Percentiles rank a stretch among this genome's conserved stretches.
Evolutionary conservation across 2,329 filamentous ascomycete genomes (phyloP).

Genomic region (Xylariales sp.): DNA sequence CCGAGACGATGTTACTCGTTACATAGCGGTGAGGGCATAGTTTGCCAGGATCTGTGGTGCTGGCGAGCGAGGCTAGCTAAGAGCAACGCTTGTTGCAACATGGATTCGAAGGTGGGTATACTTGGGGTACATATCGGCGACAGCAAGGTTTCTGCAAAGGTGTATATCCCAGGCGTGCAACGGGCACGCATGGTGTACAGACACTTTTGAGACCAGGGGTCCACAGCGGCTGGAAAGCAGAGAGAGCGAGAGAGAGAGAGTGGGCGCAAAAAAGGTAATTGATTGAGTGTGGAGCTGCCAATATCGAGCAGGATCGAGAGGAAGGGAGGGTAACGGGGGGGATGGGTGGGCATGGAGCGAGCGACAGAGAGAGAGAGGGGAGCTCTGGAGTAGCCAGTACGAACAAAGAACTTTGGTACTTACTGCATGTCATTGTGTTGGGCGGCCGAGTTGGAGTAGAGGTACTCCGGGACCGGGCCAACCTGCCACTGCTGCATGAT

Average conservation of each 20-base stretch:
- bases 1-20: too few relatives aligned
- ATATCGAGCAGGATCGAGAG: slow-evolving; percentile 5
- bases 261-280: slow-evolving; percentile 1
- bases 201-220: not conserved
- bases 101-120: not conserved
- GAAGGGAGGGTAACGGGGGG: slow-evolving; percentile 7
- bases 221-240: slow-evolving; percentile 1
- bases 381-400: slow-evolving; percentile 20
- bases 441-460: slow-evolving; percentile 48
- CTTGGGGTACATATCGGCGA: not conserved
- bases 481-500: slow-evolving; percentile 61
- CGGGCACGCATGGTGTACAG: not conserved
- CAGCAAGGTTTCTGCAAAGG: not conserved
- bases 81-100: slow-evolving; percentile 4
- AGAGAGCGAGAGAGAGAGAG: not conserved
- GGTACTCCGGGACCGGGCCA: slow-evolving; percentile 56
- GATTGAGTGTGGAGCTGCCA: not conserved
- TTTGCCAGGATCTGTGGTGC: too few relatives aligned
- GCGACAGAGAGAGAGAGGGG: slow-evolving; percentile 17
- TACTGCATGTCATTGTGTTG: slow-evolving; percentile 56
- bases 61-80: slow-evolving; percentile 13
- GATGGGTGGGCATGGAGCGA: slow-evolving; percentile 11
- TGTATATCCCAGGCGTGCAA: not conserved
- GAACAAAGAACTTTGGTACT: slow-evolving; percentile 37
- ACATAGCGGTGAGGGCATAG: too few relatives aligned